Evolutionary conservation across 2,329 filamentous ascomycete species (phyloP).

Genomic region (Aspergillus pseudoglaucus): DNA sequence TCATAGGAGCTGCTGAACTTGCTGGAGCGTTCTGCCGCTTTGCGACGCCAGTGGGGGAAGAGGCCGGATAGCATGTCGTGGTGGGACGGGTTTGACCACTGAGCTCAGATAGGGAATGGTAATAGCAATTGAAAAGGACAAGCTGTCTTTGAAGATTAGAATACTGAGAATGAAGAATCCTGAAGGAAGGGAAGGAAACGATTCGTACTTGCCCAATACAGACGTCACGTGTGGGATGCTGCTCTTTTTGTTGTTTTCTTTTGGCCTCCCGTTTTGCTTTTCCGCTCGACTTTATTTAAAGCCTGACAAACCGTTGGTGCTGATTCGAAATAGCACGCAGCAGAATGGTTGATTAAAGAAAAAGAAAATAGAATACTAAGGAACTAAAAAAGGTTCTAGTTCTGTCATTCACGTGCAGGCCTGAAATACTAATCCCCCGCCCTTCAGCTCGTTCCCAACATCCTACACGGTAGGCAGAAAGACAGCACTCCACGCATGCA

Average conservation of each 20-base stretch:
- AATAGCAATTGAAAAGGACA: slow-evolving; percentile 1
- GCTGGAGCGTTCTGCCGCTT: slow-evolving; percentile 18
- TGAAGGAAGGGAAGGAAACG: slow-evolving; percentile 4
- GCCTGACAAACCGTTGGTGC: not conserved
- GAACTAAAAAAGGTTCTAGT: no score
- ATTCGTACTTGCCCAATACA: slow-evolving; percentile 5
- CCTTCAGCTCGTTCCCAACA: no score
- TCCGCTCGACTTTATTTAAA: not conserved
- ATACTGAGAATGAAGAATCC: slow-evolving; percentile 2
- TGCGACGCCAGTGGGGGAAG: slow-evolving; percentile 20
- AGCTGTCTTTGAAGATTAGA: not conserved
- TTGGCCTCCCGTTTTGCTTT: not conserved
- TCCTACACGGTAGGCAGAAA: no score
- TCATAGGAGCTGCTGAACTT: slow-evolving; percentile 22
- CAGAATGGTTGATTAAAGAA: not conserved
- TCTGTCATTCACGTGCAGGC: no score
- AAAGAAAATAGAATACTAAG: no score
- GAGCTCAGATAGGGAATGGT: not conserved
- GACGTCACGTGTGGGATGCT: slow-evolving; percentile 16
- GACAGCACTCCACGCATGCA: no score
- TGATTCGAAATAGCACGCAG: not conserved
- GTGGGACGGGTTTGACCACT: not conserved
- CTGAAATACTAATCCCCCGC: no score
- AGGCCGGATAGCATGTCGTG: slow-evolving; percentile 15
- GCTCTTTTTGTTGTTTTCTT: slow-evolving; percentile 1